These are phyloP conservation scores for Phialophora chinensis DNA, from an alignment of 2,329 filamentous ascomycete genomes.

Conservation along the genomic window DNA sequence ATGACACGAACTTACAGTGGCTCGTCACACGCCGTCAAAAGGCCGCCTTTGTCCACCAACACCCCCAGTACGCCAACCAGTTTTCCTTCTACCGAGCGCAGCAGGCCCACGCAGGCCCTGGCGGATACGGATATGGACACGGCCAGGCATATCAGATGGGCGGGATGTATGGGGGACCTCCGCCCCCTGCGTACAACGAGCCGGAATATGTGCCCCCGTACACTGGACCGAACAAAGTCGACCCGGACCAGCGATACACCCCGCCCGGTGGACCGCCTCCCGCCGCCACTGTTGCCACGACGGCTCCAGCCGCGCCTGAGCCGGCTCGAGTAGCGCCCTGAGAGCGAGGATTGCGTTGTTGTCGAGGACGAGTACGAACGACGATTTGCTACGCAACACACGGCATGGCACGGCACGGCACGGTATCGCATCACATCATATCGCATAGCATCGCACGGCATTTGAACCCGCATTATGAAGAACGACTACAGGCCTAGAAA, in stretches of 20 bases:
- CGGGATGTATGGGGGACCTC: conserved; percentile 30
- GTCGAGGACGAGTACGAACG: neutral
- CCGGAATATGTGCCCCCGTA: conserved; percentile 39
- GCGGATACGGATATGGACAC: conserved; percentile 16
- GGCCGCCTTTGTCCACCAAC: conserved; percentile 28
- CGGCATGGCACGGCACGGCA: neutral
- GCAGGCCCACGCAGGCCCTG: conserved; percentile 16
- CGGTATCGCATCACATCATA: neutral
- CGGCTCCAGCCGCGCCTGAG: conserved; percentile 6
- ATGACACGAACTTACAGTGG: conserved; percentile 43
- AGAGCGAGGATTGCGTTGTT: neutral
- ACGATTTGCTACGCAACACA: neutral
- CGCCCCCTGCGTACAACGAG: conserved; percentile 38
- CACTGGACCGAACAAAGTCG: conserved; percentile 40
- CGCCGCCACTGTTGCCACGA: neutral
- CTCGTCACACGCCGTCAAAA: conserved; percentile 50
- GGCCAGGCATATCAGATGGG: conserved; percentile 39
- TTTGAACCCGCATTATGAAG: neutral
- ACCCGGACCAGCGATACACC: conserved; percentile 40
- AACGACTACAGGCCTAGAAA: neutral
- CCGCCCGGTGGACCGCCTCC: conserved; percentile 21
- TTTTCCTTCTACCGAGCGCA: conserved; percentile 47
- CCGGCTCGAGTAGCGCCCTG: conserved; percentile 7
- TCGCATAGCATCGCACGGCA: neutral
- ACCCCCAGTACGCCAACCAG: conserved; percentile 40